Percentiles rank a stretch among this genome's conserved stretches.
phyloP scores from a whole-genome alignment of 208 protist genomes.

The Acanthamoeba culbertsoni region DNA sequence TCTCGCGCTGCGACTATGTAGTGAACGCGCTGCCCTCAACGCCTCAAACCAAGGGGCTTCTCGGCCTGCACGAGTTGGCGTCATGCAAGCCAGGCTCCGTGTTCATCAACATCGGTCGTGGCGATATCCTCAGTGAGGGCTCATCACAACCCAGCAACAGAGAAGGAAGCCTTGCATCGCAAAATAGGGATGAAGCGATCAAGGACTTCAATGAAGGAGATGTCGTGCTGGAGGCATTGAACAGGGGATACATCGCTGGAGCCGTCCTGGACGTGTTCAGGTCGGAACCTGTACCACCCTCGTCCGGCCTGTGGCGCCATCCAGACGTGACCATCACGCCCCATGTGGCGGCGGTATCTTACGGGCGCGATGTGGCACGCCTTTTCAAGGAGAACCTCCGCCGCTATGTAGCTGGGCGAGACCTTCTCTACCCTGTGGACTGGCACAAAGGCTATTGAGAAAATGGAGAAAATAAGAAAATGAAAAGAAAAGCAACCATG shows the following conservation, averaged over 20 bases:
- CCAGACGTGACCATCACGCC: background rate
- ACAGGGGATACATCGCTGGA: background rate
- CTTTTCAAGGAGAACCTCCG: background rate
- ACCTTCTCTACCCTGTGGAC: constrained; percentile 16
- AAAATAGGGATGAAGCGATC: background rate
- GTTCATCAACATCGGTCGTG: constrained; percentile 50
- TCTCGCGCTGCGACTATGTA: constrained; percentile 16
- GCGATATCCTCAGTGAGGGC: background rate
- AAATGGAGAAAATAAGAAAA: no score
- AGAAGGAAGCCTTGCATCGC: no score
- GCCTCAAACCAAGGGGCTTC: background rate
- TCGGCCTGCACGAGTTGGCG: background rate
- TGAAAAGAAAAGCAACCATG: no score
- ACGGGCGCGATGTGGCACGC: background rate
- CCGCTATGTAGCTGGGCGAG: background rate
- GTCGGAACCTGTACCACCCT: background rate
- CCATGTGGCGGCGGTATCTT: background rate
- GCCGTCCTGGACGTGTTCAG: constrained; percentile 16
- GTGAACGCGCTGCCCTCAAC: constrained; percentile 40
- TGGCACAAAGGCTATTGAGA: constrained; percentile 32
- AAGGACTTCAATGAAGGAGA: background rate
- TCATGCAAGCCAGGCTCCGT: background rate
- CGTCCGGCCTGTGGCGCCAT: background rate
- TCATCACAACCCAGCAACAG: background rate
- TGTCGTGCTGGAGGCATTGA: constrained; percentile 13